Conservation (phyloP, 805 yeast genomes). For the Clavispora asparagi region DNA sequence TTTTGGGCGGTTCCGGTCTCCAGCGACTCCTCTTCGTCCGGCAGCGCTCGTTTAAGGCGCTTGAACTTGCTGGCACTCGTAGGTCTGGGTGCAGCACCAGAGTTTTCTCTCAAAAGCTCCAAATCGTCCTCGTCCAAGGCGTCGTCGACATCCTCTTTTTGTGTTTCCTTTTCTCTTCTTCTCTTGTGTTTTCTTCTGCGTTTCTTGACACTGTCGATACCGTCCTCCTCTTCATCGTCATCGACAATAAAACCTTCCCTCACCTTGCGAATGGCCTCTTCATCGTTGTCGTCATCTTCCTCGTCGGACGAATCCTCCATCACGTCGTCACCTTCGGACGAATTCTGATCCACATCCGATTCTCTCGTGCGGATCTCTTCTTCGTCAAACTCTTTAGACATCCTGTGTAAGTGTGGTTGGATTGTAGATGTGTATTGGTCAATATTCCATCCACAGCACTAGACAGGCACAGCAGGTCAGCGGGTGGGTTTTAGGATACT, state of each 20-base stretch:
- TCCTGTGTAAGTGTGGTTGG: constrained; percentile 7
- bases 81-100: constrained; percentile 52
- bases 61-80: constrained; percentile 53
- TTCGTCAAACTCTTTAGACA: constrained; percentile 35
- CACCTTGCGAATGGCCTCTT: constrained; percentile 77
- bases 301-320: constrained; percentile 78
- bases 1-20: constrained; percentile 2
- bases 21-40: constrained; percentile 17
- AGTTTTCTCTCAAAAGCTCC: constrained; percentile 84
- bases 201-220: constrained; percentile 14
- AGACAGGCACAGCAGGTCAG: neutral
- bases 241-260: constrained; percentile 93
- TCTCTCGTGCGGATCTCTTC: constrained; percentile 32
- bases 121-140: constrained; percentile 92
- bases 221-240: constrained; percentile 69
- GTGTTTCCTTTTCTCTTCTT: constrained; percentile 6
- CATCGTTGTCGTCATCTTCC: constrained; percentile 81
- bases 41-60: constrained; percentile 71
- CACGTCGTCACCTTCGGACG: constrained; percentile 32
- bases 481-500: neutral
- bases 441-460: neutral
- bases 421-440: neutral
- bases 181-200: constrained; percentile 25
- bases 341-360: constrained; percentile 25
- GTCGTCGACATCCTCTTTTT: constrained; percentile 40